Evolutionary conservation across 1,284 basidiomycete genomes (phyloP).

Genomic region (Cerioporus squamosus): DNA sequence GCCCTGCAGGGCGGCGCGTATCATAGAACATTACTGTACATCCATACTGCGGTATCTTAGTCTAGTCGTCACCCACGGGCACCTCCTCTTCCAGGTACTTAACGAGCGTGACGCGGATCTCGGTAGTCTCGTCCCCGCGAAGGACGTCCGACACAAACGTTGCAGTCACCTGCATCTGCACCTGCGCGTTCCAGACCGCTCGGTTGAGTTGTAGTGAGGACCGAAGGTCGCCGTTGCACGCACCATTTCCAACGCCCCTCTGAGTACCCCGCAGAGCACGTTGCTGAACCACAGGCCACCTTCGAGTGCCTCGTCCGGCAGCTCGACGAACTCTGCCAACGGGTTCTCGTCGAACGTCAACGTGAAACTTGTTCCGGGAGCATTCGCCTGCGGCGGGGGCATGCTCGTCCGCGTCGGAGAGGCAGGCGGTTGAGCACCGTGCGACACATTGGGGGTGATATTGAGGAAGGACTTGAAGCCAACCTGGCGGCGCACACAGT

Average conservation of each 20-base stretch:
- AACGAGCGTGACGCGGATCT: slow-evolving; percentile 89
- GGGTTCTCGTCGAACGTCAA: slow-evolving; percentile 96
- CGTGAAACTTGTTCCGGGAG: slow-evolving; percentile 67
- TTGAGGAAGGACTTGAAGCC: slow-evolving; percentile 99
- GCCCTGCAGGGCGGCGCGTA: slow-evolving; percentile 2
- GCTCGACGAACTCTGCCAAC: slow-evolving; percentile 94
- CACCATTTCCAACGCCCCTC: slow-evolving; percentile 98
- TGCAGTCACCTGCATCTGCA: slow-evolving; percentile 95
- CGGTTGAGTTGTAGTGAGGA: background rate
- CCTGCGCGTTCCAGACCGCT: slow-evolving; percentile 49
- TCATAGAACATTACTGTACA: slow-evolving; percentile 21
- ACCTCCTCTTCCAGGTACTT: slow-evolving; percentile 96
- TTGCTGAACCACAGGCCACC: slow-evolving; percentile 98
- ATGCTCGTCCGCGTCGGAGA: slow-evolving; percentile 49
- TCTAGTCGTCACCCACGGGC: slow-evolving; percentile 77
- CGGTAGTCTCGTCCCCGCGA: slow-evolving; percentile 93
- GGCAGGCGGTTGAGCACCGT: slow-evolving; percentile 54
- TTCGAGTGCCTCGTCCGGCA: slow-evolving; percentile 91
- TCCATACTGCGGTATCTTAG: slow-evolving; percentile 18
- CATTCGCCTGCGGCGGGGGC: slow-evolving; percentile 38
- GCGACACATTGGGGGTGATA: slow-evolving; percentile 84
- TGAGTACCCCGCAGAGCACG: slow-evolving; percentile 90
- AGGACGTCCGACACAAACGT: slow-evolving; percentile 91
- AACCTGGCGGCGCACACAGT: slow-evolving; percentile 56
- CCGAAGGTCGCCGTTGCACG: slow-evolving; percentile 30